phyloP scores from a whole-genome alignment of 805 yeast species.

The Scheffersomyces coipomensis region DNA sequence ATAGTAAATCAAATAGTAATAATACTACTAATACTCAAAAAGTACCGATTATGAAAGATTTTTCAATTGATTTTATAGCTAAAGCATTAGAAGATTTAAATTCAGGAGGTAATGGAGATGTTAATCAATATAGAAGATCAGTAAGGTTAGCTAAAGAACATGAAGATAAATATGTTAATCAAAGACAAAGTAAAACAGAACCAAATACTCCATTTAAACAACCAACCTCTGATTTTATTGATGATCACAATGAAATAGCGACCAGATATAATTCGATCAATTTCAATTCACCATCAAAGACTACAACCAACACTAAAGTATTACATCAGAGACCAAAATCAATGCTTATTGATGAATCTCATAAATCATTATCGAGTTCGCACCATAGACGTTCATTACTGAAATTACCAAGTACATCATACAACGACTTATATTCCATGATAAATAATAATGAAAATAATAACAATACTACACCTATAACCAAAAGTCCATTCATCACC shows the following conservation, averaged over 20 bases:
- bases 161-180: conserved; percentile 5
- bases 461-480: conserved; percentile 26
- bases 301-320: neutral
- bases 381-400: conserved; percentile 21
- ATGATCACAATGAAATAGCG: conserved; percentile 37
- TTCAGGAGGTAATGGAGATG: conserved; percentile 44
- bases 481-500: conserved; percentile 24
- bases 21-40: conserved; percentile 4
- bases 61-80: conserved; percentile 45
- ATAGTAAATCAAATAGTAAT: neutral
- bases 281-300: conserved; percentile 8
- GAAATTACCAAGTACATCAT: conserved; percentile 34
- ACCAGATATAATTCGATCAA: conserved; percentile 32
- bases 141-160: conserved; percentile 23
- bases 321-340: conserved; percentile 31
- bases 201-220: conserved; percentile 16
- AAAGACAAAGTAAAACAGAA: conserved; percentile 9
- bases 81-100: conserved; percentile 46
- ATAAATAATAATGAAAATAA: conserved; percentile 10
- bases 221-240: conserved; percentile 18
- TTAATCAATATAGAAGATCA: conserved; percentile 37
- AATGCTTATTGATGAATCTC: conserved; percentile 13
- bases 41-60: conserved; percentile 40
- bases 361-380: neutral
- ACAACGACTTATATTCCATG: conserved; percentile 27